Evolutionary conservation across 129 eudicot species (phyloP).

Genomic region (Helianthus tuberosus): DNA sequence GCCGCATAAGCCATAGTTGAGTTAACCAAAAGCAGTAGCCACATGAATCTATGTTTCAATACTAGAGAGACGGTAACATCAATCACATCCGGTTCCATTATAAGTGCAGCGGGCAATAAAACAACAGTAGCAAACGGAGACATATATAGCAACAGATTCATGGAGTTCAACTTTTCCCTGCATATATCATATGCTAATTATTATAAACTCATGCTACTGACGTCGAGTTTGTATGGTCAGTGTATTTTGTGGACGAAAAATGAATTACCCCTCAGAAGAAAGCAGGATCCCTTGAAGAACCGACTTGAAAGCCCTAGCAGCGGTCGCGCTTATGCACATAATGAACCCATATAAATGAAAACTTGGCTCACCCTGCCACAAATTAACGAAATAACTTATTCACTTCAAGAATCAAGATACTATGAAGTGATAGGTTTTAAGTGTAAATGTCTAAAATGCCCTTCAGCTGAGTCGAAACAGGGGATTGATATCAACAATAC

Average conservation of each 20-base stretch:
- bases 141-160: slow-evolving; percentile 11
- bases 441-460: background rate
- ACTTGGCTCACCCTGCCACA: slow-evolving; percentile 89
- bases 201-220: slow-evolving; percentile 2
- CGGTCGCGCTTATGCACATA: slow-evolving; percentile 92
- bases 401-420: slow-evolving; percentile 11
- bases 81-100: slow-evolving; percentile 8
- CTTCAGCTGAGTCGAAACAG: background rate
- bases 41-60: background rate
- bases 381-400: background rate
- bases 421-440: background rate
- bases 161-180: slow-evolving; percentile 32
- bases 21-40: background rate
- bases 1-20: slow-evolving; percentile 5
- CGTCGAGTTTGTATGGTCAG: background rate
- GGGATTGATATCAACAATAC: background rate
- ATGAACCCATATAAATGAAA: slow-evolving; percentile 91
- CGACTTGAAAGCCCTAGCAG: slow-evolving; percentile 94
- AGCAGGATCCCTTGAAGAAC: slow-evolving; percentile 95
- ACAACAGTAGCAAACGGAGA: background rate
- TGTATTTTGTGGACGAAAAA: background rate
- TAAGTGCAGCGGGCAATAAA: background rate
- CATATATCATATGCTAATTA: slow-evolving; percentile 9
- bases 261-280: slow-evolving; percentile 77
- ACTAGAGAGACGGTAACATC: background rate